Base-by-base conservation (phyloP, 2,329 filamentous ascomycete genomes). In the Myriosclerotinia curreyana region DNA sequence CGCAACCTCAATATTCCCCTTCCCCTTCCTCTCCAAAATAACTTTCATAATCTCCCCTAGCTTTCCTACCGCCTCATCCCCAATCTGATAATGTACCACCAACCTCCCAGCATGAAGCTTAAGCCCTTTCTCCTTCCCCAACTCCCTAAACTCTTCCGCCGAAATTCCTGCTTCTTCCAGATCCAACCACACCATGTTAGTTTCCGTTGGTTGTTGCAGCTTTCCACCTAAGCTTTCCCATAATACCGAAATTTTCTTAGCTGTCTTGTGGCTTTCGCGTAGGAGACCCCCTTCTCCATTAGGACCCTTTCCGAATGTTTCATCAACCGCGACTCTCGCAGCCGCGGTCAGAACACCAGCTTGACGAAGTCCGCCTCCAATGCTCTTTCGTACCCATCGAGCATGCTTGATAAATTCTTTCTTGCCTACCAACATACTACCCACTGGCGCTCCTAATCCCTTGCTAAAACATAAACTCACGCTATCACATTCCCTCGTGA, bases 401-500 rank as follows among this genome's bases (percentile, higher is more conserved):
- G 87, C 86, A 60, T 86, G 84, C 72, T 85, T 85, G 71, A 86
- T 66, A 77, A 80, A 59, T 78, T 83, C 65, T 76, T 88, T 67
- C 17, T 53, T 68, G 0, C 86, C 86, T 1, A 92, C 84, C 14
- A 95, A 77, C 40, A 95, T 86, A 71, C 86, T 90, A 5, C 91
- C 91, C 54, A 93, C 87, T 0, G 91, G 91, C 0, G 91, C 91
- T 5, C 91, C 91, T 0, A 96, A 82, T 0, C 90, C 91, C 74
- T 96, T 96, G 53, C 86, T 90, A 72, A 96, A 92, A 74, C 90
- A 94, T 31, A 95, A 78, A 68, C 83, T 90, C 15, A 94, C 79
- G 60, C 85, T 91, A 73, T 96, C 90, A 71, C 92, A 90, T 64
- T 86, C 79, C 8, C 79, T 80, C 68, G 86, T 86, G 73, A 84